These are phyloP conservation scores for Acanthamoeba culbertsoni DNA, from an alignment of 208 protist species.

Conservation along the genomic window DNA sequence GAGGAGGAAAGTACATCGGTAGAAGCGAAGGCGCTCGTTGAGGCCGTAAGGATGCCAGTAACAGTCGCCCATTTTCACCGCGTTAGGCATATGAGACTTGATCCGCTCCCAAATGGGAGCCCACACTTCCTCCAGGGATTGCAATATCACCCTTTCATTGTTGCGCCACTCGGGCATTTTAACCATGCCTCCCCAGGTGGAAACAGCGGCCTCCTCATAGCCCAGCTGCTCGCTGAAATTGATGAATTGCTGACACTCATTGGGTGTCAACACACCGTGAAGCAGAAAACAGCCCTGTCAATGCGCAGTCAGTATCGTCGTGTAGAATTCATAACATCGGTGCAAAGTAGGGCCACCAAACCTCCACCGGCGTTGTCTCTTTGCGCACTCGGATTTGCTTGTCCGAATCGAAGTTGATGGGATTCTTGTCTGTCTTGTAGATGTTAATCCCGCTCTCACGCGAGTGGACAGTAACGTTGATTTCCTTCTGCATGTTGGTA, in stretches of 20 bases:
- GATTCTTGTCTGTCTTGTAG: not conserved
- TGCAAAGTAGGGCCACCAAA: not conserved
- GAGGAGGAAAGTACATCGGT: not conserved
- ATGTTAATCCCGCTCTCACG: not conserved
- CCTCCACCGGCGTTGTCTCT: not conserved
- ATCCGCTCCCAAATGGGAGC: slow-evolving; percentile 44
- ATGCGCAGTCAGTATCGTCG: not conserved
- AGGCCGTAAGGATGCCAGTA: slow-evolving; percentile 6
- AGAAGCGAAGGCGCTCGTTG: slow-evolving; percentile 59
- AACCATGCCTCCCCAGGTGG: not conserved
- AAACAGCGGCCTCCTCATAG: slow-evolving; percentile 15
- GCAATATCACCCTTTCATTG: slow-evolving; percentile 56
- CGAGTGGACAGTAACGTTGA: not conserved
- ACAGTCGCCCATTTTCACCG: not conserved
- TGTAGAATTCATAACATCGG: not conserved
- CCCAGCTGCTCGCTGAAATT: slow-evolving; percentile 46
- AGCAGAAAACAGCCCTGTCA: slow-evolving; percentile 35
- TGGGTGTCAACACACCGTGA: slow-evolving; percentile 9
- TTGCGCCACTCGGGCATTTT: slow-evolving; percentile 38
- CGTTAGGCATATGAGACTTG: not conserved
- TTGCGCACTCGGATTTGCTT: not conserved
- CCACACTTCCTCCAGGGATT: not conserved
- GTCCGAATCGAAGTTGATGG: not conserved
- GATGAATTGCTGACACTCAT: slow-evolving; percentile 58
- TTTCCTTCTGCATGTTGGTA: not conserved